Evolutionary conservation across 495 filamentous ascomycete species (phyloP), one percentile per base, ranked within the genome.

Genomic region (Neurospora cerealis): DNA sequence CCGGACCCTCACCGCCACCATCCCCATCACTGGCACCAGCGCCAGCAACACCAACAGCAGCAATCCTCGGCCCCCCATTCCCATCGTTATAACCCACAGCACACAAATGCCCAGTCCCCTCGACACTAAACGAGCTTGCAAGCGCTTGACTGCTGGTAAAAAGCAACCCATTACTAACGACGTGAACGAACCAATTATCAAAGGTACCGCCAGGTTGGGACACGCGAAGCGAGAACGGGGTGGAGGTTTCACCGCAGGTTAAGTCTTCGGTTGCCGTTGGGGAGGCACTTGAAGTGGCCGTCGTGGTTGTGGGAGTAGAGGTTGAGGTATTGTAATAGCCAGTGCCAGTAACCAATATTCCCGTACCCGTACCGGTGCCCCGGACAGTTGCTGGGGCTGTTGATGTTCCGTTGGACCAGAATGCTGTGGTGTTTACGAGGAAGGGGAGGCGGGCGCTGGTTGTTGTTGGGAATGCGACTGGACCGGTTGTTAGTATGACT

Each of bases 201-300:
- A 79, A 80, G n/a, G 74, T 40, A 9, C 80, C 74, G 60, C 73
- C 76, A 3, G 79, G 77, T 39, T 79, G 79, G 0, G 75, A 41
- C 28, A 79, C 71, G 17, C 76, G 77, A 6, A 81, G 69, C 4
- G 75, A 75, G 73, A 83, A 81, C 4, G 80, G 74, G 11, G 70
- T 60, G 38, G 74, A 44, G 46, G 74, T 76, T 71, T 77, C 72
- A 37, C 74, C 73, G 75, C 80, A 80, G 40, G 77, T 79, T 34
- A 77, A 42, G 71, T 77, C 78, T 32, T 76, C 3, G 0, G 78
- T 77, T 32, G 76, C 28, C 32, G 71, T 79, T 34, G 83, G 78
- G n/a, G 84, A 77, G 6, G 84, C 76, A 60, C 78, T 82, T 19
- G 81, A 81, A 21, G 19, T n/a, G 7, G 19, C 83, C 66, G 80